These are phyloP conservation scores for Opeltia flavorubescens DNA, from an alignment of 495 filamentous ascomycete species.

Conservation along the genomic window DNA sequence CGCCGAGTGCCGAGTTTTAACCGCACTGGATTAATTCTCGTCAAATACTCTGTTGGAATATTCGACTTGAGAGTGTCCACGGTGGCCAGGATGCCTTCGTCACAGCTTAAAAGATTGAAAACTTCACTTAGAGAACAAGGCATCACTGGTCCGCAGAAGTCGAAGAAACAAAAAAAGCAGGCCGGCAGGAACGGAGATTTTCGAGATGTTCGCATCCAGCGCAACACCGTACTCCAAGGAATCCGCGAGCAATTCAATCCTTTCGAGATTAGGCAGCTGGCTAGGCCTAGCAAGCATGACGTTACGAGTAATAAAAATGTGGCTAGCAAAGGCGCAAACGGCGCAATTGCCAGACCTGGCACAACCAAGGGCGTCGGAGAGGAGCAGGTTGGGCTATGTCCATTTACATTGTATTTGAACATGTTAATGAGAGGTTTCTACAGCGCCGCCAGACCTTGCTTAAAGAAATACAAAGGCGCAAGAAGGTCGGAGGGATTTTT, in stretches of 20 bases:
- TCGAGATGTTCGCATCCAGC: conserved; percentile 55
- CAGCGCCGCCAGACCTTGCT: conserved; percentile 68
- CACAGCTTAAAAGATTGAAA: conserved; percentile 92
- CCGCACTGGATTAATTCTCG: too few relatives aligned
- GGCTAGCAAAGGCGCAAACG: conserved; percentile 34
- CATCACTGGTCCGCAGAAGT: conserved; percentile 74
- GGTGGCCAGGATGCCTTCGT: conserved; percentile 60
- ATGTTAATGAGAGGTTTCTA: conserved; percentile 55
- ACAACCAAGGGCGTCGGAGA: conserved; percentile 77
- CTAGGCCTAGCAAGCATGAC: conserved; percentile 55
- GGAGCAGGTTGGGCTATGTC: conserved; percentile 50
- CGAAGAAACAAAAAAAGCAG: conserved; percentile 77
- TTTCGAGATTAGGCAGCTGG: conserved; percentile 72
- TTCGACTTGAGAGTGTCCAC: background rate
- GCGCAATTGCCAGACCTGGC: conserved; percentile 53
- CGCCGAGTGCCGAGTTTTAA: too few relatives aligned
- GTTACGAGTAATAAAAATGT: conserved; percentile 46
- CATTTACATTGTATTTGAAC: conserved; percentile 42
- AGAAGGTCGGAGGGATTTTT: conserved; percentile 82
- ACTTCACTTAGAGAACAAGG: conserved; percentile 75
- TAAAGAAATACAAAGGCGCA: conserved; percentile 68
- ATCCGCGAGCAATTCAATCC: conserved; percentile 96
- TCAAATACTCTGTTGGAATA: too few relatives aligned
- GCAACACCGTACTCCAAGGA: conserved; percentile 55
- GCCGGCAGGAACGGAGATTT: conserved; percentile 48